A percentile compares a stretch with the other conserved stretches of the same genome.
Conservation (phyloP, 1,284 basidiomycete genomes). For the Heterobasidion annosum region DNA sequence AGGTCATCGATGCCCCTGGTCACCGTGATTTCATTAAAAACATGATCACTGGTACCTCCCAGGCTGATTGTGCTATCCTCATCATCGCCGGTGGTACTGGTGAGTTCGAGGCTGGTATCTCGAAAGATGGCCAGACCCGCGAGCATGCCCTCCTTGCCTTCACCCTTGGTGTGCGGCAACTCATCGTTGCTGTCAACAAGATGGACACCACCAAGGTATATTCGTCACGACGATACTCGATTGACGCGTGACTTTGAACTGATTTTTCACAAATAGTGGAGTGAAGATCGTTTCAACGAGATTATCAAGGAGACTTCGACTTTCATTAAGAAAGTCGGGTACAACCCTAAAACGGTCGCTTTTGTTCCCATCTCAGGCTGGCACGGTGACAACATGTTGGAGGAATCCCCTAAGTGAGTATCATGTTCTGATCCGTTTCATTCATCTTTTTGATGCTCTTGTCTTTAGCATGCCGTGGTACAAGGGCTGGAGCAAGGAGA, state of each 20-base stretch:
- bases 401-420: constrained; percentile 84
- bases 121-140: constrained; percentile 99
- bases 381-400: constrained; percentile 99
- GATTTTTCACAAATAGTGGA: constrained; percentile 58
- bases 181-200: constrained; percentile 99
- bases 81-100: constrained; percentile 99
- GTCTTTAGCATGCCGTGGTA: constrained; percentile 90
- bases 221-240: not conserved
- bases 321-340: constrained; percentile 99
- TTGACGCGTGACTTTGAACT: constrained; percentile 13
- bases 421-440: constrained; percentile 6
- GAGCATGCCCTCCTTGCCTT: constrained; percentile 99
- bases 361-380: constrained; percentile 99
- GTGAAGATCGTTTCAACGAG: constrained; percentile 99
- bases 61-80: constrained; percentile 99
- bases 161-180: constrained; percentile 99
- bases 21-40: constrained; percentile 99
- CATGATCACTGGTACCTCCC: constrained; percentile 99
- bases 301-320: constrained; percentile 98
- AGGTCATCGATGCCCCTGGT: constrained; percentile 98
- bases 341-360: constrained; percentile 98
- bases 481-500: constrained; percentile 98
- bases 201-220: constrained; percentile 95
- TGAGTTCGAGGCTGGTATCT: constrained; percentile 99
- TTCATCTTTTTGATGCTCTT: constrained; percentile 10